Evolutionary conservation across 2,329 filamentous ascomycete species (phyloP), one percentile per base, ranked within the genome.

Genomic region (Talaromyces pinophilus): DNA sequence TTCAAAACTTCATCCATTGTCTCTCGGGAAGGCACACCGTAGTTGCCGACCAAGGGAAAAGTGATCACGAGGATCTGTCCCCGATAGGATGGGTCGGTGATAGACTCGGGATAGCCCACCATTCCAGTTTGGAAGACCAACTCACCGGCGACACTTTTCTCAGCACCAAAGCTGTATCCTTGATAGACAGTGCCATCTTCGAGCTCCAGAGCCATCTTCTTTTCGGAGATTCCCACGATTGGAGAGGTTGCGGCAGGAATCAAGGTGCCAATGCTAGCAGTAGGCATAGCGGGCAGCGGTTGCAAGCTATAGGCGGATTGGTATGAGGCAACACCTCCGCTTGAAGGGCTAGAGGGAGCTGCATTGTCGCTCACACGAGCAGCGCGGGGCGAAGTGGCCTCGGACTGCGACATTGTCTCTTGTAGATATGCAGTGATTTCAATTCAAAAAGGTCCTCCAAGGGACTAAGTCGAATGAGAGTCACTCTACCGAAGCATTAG

Each of bases 51-150:
- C 46, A 98, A 85, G 67, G 94, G 95, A 79, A 97, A 97, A 63
- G 94, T 99, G 75, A 98, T 89, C 80, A 98, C 93, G 73, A 99
- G 86, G 73, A 99, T 97, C 83, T 99, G 94, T 72, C 95, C 91
- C 71, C 91, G 90, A 83, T 94, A 94, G 22, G 91, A 94, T 63
- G 91, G 91, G 75, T 94, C 91, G 75, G 91, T 93, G 85, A 94
- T 89, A 59, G 91, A 96, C 84, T 99, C 95, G 50, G 95, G 93
- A 79, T 99, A 99, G 76, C 95, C 95, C 73, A 98, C 95, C 93
- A 98, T 97, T 81, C 95, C 95, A 67, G 95, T 99, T 86, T 98
- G 94, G 84, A 99, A 99, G 82, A 99, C 95, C 78, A 99, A 86
- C 85, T 99, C 95, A 79, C 95, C 95, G 71, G 94, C 91, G 75